Conservation (phyloP, 2,329 filamentous ascomycete genomes). For the Aureobasidium sp. region DNA sequence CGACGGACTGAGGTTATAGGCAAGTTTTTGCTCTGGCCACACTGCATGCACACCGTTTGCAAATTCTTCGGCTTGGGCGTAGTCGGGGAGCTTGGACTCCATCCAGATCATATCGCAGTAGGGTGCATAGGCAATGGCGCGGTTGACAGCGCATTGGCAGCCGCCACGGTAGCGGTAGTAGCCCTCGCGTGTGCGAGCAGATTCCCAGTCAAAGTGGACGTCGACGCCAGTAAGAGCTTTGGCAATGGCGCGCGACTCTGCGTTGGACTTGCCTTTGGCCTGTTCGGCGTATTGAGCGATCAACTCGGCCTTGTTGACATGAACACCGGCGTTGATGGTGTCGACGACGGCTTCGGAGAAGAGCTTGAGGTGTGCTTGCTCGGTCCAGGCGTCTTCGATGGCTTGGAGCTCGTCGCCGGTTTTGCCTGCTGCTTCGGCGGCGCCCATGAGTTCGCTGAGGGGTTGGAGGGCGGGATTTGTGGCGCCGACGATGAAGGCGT, state of each 20-base stretch:
- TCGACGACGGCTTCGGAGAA: constrained; percentile 86
- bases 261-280: constrained; percentile 75
- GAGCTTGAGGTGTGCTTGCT: constrained; percentile 70
- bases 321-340: constrained; percentile 61
- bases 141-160: constrained; percentile 82
- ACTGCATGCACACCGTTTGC: constrained; percentile 87
- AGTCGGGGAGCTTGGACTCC: constrained; percentile 96
- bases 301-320: constrained; percentile 60
- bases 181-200: constrained; percentile 85
- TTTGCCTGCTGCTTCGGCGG: constrained; percentile 76
- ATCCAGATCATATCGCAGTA: constrained; percentile 78
- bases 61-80: constrained; percentile 82
- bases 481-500: constrained; percentile 81
- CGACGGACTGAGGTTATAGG: constrained; percentile 95
- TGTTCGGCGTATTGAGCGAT: constrained; percentile 58
- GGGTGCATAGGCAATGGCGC: constrained; percentile 83
- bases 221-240: constrained; percentile 69
- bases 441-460: constrained; percentile 83
- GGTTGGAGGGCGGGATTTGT: constrained; percentile 81
- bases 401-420: constrained; percentile 71
- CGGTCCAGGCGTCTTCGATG: constrained; percentile 83
- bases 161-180: constrained; percentile 91
- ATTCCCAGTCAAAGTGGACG: constrained; percentile 90
- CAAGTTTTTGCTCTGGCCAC: constrained; percentile 95
- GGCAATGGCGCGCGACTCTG: constrained; percentile 72